Conservation (phyloP, 75 land plant genomes). For the Selaginella moellendorffii region DNA sequence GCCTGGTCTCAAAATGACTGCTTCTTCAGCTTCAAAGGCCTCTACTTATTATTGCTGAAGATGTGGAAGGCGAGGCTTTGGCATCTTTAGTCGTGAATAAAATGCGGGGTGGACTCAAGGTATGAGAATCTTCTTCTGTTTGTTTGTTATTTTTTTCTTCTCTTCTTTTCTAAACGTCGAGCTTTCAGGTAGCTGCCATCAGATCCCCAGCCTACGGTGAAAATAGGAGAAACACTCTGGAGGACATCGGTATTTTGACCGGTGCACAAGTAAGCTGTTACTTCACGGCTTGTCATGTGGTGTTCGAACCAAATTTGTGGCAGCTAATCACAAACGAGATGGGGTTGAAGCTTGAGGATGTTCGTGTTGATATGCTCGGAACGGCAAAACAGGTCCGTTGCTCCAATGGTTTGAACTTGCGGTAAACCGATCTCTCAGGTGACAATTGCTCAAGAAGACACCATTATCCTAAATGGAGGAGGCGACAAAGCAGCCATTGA, state of each 20-base stretch:
- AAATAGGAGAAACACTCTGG: background rate
- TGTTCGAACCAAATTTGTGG: background rate
- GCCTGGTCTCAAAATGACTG: background rate
- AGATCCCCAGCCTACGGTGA: background rate
- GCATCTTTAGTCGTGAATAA: slow-evolving; percentile 2
- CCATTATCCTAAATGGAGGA: background rate
- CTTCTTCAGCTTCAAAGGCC: background rate
- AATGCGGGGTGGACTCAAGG: slow-evolving; percentile 7
- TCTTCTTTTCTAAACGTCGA: background rate
- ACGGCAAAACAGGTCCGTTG: background rate
- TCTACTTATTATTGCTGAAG: slow-evolving; percentile 7
- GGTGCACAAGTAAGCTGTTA: background rate
- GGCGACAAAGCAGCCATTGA: slow-evolving; percentile 8
- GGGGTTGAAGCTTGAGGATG: background rate
- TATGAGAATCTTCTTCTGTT: background rate
- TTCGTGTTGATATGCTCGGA: background rate
- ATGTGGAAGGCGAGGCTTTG: slow-evolving; percentile 3
- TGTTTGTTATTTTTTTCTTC: background rate
- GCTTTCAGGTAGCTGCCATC: background rate
- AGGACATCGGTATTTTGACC: background rate
- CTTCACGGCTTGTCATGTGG: background rate
- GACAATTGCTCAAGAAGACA: background rate
- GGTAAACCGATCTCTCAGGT: background rate
- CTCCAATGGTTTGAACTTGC: background rate
- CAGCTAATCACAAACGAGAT: background rate